Base-by-base conservation (phyloP, 345 rosid species). In the Sonneratia caseolaris region DNA sequence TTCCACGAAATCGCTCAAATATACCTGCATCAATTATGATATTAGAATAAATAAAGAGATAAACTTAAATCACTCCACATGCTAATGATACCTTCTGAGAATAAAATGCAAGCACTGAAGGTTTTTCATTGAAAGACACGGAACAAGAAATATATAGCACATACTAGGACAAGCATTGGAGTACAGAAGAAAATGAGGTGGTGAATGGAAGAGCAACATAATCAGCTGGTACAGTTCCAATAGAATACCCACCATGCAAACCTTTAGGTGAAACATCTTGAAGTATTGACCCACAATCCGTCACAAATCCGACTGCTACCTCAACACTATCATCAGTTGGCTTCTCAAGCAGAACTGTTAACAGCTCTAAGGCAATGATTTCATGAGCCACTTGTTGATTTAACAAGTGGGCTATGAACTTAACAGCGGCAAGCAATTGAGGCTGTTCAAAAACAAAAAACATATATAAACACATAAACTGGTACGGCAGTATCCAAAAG, bases 301-400 rank as follows among this genome's bases (percentile, higher is more conserved):
- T 90, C 14, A 92, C 90, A 51, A 95, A 90, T 12, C 98, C 99
- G 69, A 87, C 96, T 73, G 97, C 98, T 21, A 95, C 99, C 81
- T 92, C 99, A 22, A 95, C 99, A 74, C 97, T 95, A 76, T 95
- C 97, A 73, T 90, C 97, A 4, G 92, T 86, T 43, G 97, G 97
- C 68, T 83, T 80, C 79, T 82, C 93, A 64, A 92, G 84, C 84
- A 95, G 84, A 73, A 92, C 77, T 16, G 91, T 78, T 59, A 83
- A 89, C 75, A 95, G 82, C 77, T 95, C 97, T 72, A 92, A 80
- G 27, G 97, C 93, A 70, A 76, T 84, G 77, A 95, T 86, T 78
- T 89, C 96, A 55, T 85, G 88, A 74, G 93, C 96, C 68, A 95
- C 97, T 84, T 90, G 97, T 77, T 92, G 97, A 76, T 95, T 95